Evolutionary conservation across 2,329 filamentous ascomycete species (phyloP).

Genomic region (Atkinsonella texensis): DNA sequence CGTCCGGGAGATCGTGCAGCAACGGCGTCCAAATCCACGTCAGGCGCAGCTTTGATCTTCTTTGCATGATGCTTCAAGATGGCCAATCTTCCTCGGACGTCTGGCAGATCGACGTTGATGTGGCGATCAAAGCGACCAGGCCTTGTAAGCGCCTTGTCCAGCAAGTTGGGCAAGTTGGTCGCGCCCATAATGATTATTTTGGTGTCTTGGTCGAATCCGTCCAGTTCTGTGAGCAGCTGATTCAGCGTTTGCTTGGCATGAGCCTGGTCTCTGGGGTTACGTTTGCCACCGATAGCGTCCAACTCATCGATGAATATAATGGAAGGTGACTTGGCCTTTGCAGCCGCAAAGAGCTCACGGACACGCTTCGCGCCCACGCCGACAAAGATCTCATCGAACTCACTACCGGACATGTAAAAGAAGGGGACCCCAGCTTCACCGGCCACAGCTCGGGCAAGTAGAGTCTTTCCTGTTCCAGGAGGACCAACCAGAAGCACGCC

Average conservation of each 20-base stretch:
- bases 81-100: conserved; percentile 83
- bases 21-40: conserved; percentile 74
- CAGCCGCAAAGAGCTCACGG: conserved; percentile 77
- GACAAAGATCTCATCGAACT: conserved; percentile 97
- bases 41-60: conserved; percentile 68
- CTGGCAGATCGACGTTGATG: conserved; percentile 76
- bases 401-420: conserved; percentile 99
- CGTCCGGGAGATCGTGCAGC: conserved; percentile 83
- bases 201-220: conserved; percentile 90
- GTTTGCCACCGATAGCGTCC: conserved; percentile 87
- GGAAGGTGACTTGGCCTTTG: conserved; percentile 72
- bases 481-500: conserved; percentile 91
- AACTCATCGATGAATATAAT: conserved; percentile 96
- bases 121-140: conserved; percentile 94
- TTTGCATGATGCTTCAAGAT: conserved; percentile 91
- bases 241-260: conserved; percentile 98
- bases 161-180: conserved; percentile 87
- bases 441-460: conserved; percentile 87
- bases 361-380: conserved; percentile 95
- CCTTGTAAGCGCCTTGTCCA: conserved; percentile 89
- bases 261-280: conserved; percentile 83
- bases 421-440: conserved; percentile 96
- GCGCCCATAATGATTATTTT: conserved; percentile 93
- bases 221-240: conserved; percentile 89
- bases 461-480: conserved; percentile 93